phyloP scores from a whole-genome alignment of 768 basidiomycete genomes.

The Lactarius hengduanensis region DNA sequence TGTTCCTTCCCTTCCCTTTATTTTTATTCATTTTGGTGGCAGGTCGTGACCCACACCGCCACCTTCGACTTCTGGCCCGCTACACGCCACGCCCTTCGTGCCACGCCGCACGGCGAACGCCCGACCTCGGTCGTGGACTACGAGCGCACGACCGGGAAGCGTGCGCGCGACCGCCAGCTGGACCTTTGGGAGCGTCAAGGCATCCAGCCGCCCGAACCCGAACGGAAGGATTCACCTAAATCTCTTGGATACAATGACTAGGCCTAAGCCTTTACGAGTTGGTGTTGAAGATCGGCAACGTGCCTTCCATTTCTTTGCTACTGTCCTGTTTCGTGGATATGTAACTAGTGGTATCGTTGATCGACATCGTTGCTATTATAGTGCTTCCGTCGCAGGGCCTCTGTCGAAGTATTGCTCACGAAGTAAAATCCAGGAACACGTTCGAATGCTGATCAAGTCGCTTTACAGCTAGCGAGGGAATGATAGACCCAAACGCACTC shows the following conservation, averaged over 20 bases:
- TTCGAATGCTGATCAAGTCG: too few species aligned
- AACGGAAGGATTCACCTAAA: conserved; percentile 36
- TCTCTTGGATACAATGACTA: conserved; percentile 63
- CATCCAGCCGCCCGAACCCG: conserved; percentile 38
- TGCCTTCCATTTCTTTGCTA: background rate
- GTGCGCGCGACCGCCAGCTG: conserved; percentile 69
- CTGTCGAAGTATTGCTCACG: too few species aligned
- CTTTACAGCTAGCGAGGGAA: too few species aligned
- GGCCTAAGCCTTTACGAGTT: background rate
- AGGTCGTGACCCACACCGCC: conserved; percentile 76
- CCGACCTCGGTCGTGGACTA: conserved; percentile 77
- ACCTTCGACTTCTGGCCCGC: conserved; percentile 83
- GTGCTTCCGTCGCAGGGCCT: background rate
- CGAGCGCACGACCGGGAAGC: conserved; percentile 58
- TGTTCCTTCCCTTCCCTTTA: conserved; percentile 26
- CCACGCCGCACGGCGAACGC: conserved; percentile 77
- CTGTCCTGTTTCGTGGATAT: background rate
- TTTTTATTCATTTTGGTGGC: background rate
- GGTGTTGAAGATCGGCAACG: background rate
- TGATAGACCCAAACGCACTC: too few species aligned
- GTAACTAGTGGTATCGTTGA: background rate
- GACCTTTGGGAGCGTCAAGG: conserved; percentile 73
- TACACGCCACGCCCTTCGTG: conserved; percentile 73
- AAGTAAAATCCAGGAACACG: too few species aligned
- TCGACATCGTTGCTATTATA: background rate